Evolutionary conservation across 1,284 basidiomycete genomes (phyloP), one percentile per base, ranked within the genome.

Genomic region (Cronartium quercuum): DNA sequence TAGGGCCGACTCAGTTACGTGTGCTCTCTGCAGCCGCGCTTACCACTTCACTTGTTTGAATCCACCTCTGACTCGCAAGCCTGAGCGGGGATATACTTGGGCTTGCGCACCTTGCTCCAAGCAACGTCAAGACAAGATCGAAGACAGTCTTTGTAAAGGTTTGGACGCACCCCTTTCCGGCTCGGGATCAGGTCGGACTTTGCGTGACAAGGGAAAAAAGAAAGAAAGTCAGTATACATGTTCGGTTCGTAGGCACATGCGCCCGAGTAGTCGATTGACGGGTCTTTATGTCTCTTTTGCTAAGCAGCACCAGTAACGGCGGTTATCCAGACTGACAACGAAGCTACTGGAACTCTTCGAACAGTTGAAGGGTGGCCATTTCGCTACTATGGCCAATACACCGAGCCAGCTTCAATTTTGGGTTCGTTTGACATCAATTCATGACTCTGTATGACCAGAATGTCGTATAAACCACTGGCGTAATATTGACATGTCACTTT

Each of bases 41-140:
- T 75, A 75, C 38, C 73, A 75, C 64, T 75, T 75, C n/a, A 29
- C 66, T 55, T 75, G 73, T 42, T 34, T 75, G n/a, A 68, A 75
- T 42, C 73, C 73, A n/a, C 73, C 73, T 41, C 66, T 75, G 29
- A 68, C 61, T 34, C 73, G 73, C 35, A 75, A 75, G 58, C 71
- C 71, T 24, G 71, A 75, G 35, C 37, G 71, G 44, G 71, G 71
- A 34, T 74, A 74, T 55, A 63, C 64, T 21, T 74, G 70, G 70
- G 71, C 71, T n/a, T 75, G 71, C 60, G 71, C 71, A 21, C 71
- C 71, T 58, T 75, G 71, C 35, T 75, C 71, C 58, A 75, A 75
- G 66, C 58, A 67, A 42, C 64, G 71, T 38, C 71, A 75, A n/a
- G 71, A 75, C 21, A 42, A 64, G 42, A 66, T 75, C n/a, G 71